phyloP scores from a whole-genome alignment of 2,329 filamentous ascomycete species.

The Diaporthe australafricana region DNA sequence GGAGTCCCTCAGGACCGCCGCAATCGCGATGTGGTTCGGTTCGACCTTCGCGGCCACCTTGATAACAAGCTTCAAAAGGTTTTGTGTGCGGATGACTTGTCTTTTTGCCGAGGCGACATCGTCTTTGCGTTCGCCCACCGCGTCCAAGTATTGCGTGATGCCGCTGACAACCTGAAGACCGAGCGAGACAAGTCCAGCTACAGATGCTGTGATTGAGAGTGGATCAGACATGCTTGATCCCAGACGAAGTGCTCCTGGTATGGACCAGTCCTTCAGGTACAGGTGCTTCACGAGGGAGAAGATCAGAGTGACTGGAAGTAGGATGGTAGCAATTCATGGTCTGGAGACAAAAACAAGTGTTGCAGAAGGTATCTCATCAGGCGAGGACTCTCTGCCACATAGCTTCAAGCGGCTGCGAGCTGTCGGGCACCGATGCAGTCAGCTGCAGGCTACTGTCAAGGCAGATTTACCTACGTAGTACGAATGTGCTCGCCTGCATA shows the following conservation, averaged over 20 bases:
- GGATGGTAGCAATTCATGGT: neutral
- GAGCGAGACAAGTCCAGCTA: neutral
- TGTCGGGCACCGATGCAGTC: conserved; percentile 9
- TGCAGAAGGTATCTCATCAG: neutral
- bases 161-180: neutral
- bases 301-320: neutral
- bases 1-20: neutral
- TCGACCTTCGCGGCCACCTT: neutral
- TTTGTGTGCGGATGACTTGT: neutral
- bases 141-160: neutral
- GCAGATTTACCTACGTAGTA: conserved; percentile 3
- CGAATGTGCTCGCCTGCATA: neutral
- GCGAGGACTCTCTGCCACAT: neutral
- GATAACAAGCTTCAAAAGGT: neutral
- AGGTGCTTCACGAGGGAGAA: neutral
- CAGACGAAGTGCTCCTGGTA: neutral
- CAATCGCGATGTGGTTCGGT: neutral
- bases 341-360: neutral
- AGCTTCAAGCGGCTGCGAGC: neutral
- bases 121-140: neutral
- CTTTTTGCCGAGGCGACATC: neutral
- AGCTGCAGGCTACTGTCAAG: conserved; percentile 5
- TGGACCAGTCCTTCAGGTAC: neutral
- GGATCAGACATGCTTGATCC: conserved; percentile 4
- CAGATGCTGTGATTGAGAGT: neutral